Percentiles rank a stretch among this genome's conserved stretches.
Conservation (phyloP, 78 protist species). For the Mantamonas sphyraenae region DNA sequence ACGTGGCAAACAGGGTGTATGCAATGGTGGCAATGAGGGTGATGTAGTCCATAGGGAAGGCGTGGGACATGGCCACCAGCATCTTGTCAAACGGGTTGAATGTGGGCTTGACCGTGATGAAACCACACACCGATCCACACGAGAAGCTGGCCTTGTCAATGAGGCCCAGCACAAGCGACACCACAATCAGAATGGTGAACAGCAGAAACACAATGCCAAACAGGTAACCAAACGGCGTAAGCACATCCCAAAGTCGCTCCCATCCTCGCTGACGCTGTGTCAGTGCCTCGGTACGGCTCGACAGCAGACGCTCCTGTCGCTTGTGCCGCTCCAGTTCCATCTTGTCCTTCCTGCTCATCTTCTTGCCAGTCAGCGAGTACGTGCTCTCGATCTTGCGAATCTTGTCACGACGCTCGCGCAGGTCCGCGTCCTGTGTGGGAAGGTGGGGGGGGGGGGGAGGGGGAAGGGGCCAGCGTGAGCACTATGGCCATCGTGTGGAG, state of each 20-base stretch:
- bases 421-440: no score
- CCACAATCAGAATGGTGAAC: slow-evolving; percentile 22
- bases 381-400: not conserved
- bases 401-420: not conserved
- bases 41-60: slow-evolving; percentile 54
- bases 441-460: no score
- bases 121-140: slow-evolving; percentile 52
- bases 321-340: slow-evolving; percentile 3
- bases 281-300: slow-evolving; percentile 10
- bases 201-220: slow-evolving; percentile 50
- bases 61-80: slow-evolving; percentile 26
- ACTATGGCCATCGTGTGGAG: no score
- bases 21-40: slow-evolving; percentile 23
- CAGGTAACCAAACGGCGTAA: slow-evolving; percentile 36
- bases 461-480: no score
- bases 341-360: slow-evolving; percentile 35
- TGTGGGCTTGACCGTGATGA: slow-evolving; percentile 32
- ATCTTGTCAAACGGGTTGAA: slow-evolving; percentile 54
- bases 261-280: slow-evolving; percentile 6
- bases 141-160: slow-evolving; percentile 23
- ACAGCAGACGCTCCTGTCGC: slow-evolving; percentile 22
- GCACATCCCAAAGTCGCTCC: not conserved
- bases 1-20: slow-evolving; percentile 16
- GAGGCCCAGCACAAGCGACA: slow-evolving; percentile 23
- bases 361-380: slow-evolving; percentile 32